These are phyloP conservation scores for Monilinia laxa DNA, from an alignment of 2,329 filamentous ascomycete genomes.

Conservation along the genomic window DNA sequence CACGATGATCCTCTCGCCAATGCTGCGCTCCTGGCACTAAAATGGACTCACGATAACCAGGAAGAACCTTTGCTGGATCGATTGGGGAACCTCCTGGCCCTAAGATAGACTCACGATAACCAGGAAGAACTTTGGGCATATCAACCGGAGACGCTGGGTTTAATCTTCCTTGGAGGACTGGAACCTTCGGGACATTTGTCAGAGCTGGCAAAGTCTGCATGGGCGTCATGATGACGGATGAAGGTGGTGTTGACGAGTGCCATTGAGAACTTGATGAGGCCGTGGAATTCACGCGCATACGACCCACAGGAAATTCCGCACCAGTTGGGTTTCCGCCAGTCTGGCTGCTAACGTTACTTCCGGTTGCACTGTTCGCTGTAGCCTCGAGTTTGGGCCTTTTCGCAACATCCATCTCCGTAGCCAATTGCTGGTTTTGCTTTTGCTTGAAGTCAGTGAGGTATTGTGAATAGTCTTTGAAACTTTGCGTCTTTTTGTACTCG, in stretches of 20 bases:
- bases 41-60: conserved; percentile 40
- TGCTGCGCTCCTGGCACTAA: conserved; percentile 32
- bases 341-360: conserved; percentile 32
- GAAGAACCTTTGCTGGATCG: conserved; percentile 31
- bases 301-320: conserved; percentile 27
- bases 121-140: conserved; percentile 35
- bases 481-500: conserved; percentile 74
- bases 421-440: conserved; percentile 60
- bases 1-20: conserved; percentile 37
- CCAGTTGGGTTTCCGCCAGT: conserved; percentile 6
- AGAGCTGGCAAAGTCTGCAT: conserved; percentile 26
- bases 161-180: conserved; percentile 19
- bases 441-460: conserved; percentile 79
- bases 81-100: conserved; percentile 26
- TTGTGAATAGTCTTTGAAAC: conserved; percentile 66
- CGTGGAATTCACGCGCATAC: conserved; percentile 32
- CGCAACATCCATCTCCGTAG: conserved; percentile 33
- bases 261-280: conserved; percentile 32
- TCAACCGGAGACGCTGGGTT: conserved; percentile 29
- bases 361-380: conserved; percentile 33
- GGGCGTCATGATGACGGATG: conserved; percentile 7
- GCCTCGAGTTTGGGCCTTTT: conserved; percentile 40
- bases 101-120: conserved; percentile 38
- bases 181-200: conserved; percentile 5
- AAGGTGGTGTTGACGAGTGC: conserved; percentile 25